phyloP scores from a whole-genome alignment of 1,284 basidiomycete genomes.

The Cystobasidium sp. region DNA sequence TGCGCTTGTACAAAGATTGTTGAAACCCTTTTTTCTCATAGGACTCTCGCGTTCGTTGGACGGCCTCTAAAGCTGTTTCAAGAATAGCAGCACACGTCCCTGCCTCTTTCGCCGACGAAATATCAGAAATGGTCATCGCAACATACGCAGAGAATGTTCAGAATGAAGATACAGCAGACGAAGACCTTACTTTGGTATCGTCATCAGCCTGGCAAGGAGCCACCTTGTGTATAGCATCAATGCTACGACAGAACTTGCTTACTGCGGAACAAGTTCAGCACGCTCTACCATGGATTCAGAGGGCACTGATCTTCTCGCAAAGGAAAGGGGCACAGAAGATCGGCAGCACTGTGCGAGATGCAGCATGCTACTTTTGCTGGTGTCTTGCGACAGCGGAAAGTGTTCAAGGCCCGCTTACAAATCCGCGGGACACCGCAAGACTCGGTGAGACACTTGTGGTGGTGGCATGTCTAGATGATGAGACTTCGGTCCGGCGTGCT shows the following conservation, averaged over 20 bases:
- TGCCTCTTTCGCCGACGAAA: constrained; percentile 72
- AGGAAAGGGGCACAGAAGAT: constrained; percentile 89
- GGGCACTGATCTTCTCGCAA: constrained; percentile 92
- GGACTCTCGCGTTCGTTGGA: constrained; percentile 96
- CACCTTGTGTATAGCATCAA: constrained; percentile 87
- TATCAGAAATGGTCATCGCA: constrained; percentile 76
- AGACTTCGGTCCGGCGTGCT: constrained; percentile 92
- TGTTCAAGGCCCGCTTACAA: constrained; percentile 59
- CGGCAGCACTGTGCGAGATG: constrained; percentile 91
- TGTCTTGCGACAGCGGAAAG: constrained; percentile 70
- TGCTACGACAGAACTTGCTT: constrained; percentile 80
- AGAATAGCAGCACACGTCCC: constrained; percentile 83
- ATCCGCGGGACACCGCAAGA: constrained; percentile 56
- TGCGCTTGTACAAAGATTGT: not conserved
- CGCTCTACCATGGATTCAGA: constrained; percentile 73
- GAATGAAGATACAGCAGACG: constrained; percentile 65
- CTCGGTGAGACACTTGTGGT: constrained; percentile 70
- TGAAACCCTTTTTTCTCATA: constrained; percentile 55
- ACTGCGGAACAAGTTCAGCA: constrained; percentile 65
- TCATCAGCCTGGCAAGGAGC: constrained; percentile 95
- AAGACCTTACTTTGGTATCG: constrained; percentile 65
- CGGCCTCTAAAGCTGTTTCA: constrained; percentile 89
- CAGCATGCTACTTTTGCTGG: constrained; percentile 94
- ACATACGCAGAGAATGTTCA: constrained; percentile 68
- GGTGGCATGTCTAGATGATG: constrained; percentile 86